phyloP scores from a whole-genome alignment of 1,284 basidiomycete species.

The Wallemia ichthyophaga region DNA sequence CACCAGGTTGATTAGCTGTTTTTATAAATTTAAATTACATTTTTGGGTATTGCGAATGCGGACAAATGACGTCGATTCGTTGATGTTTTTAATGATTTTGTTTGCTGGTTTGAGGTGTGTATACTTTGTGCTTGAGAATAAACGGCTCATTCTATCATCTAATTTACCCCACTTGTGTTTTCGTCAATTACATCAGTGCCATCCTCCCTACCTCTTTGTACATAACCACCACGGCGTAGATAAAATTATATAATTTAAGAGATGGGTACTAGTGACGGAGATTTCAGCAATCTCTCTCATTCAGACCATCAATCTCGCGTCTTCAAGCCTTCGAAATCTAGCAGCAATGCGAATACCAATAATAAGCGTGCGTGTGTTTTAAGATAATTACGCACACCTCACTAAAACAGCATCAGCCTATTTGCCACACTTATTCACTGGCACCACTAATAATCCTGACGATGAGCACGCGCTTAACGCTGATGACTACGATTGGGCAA shows the following conservation, averaged over 20 bases:
- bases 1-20: slow-evolving; percentile 34
- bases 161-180: no score
- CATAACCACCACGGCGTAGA: not conserved
- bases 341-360: not conserved
- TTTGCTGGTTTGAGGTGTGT: no score
- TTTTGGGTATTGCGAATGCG: not conserved
- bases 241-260: not conserved
- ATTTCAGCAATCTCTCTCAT: not conserved
- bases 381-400: not conserved
- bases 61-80: no score
- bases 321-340: not conserved
- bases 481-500: not conserved
- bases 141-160: no score
- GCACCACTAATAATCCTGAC: not conserved
- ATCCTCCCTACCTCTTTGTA: not conserved
- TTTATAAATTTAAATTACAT: not conserved
- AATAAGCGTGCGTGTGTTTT: not conserved
- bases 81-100: no score
- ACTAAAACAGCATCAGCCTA: not conserved
- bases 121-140: no score
- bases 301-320: not conserved
- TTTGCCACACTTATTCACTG: not conserved
- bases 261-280: not conserved
- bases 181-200: not conserved
- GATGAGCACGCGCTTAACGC: not conserved